phyloP scores from a whole-genome alignment of 2,329 filamentous ascomycete species.

The Ascochyta rabiei region DNA sequence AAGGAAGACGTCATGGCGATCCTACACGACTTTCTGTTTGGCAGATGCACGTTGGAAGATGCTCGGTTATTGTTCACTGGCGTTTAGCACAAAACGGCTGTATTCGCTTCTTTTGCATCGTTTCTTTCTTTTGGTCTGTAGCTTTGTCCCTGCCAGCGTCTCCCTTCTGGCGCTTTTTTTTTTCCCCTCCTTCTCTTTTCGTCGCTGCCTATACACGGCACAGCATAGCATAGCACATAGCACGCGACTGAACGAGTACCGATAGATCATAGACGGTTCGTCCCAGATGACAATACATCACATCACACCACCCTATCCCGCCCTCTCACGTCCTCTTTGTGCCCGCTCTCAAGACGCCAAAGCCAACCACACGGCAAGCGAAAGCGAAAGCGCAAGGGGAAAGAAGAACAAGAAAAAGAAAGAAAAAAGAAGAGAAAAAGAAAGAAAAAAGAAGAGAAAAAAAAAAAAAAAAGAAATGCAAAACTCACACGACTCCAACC shows the following conservation, averaged over 20 bases:
- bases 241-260: constrained; percentile 11
- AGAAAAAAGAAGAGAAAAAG: too few species aligned
- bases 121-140: background rate
- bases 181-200: background rate
- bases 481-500: constrained; percentile 55
- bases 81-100: background rate
- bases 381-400: too few species aligned
- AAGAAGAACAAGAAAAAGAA: too few species aligned
- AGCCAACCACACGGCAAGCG: too few species aligned
- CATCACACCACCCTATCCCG: background rate
- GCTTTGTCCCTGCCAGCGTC: constrained; percentile 4
- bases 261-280: constrained; percentile 5
- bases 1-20: constrained; percentile 11
- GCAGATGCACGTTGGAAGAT: constrained; percentile 13
- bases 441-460: background rate
- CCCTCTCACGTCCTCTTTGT: too few species aligned
- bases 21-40: background rate
- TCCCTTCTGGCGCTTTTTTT: background rate
- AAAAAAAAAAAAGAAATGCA: constrained; percentile 3
- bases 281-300: background rate
- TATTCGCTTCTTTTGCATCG: background rate
- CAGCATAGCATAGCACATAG: constrained; percentile 5
- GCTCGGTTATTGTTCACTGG: constrained; percentile 5
- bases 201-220: constrained; percentile 2
- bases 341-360: too few species aligned